Evolutionary conservation across 108 stramenopile species (phyloP), one percentile per base, ranked within the genome.

Genomic region (Thalassiosira profunda): DNA sequence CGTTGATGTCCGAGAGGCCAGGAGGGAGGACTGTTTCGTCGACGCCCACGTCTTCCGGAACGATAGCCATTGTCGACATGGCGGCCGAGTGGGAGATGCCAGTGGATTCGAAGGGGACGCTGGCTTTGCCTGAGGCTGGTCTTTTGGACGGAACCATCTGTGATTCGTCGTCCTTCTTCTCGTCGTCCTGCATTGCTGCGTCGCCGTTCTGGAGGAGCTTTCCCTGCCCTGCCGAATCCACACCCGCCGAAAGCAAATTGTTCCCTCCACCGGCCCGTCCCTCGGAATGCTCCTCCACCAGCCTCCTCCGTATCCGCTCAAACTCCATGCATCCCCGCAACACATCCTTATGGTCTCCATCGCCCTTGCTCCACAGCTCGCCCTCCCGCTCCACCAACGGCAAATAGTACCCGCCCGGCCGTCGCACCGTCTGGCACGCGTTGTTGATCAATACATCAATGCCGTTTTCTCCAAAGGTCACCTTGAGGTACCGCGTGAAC

Each of bases 401-500:
- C 33, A 73, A n/a, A 60, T 97, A 97, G 68, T 93, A 97, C 18
- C 70, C 85, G 10, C 81, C 76, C 21, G 93, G 93, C 30, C 96
- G 80, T 37, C 96, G 86, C 2, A 97, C 80, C 0, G 96, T 97
- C 76, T 97, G 96, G 78, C 96, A 97, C 0, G 96, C 96, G 76
- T 97, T 97, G 67, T 95, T 95, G 45, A 97, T 92, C 41, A 97
- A 60, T 3, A 95, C 75, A 67, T 97, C 94, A 42, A 97, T 84
- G 9, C 92, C 90, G 26, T 61, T 15, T 1, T 70, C 55, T n/a
- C 76, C 58, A 62, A 74, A 92, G 34, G 62, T 79, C 11, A 67
- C 44, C 35, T 87, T 89, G 21, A 92, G 63, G 72, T 86, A 93
- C 14, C 86, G 70, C 37, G 86, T 83, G 61, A 96, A 92, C 9